Conservation (phyloP, 2,329 filamentous ascomycete species). For the Allantophomopsis lycopodina region DNA sequence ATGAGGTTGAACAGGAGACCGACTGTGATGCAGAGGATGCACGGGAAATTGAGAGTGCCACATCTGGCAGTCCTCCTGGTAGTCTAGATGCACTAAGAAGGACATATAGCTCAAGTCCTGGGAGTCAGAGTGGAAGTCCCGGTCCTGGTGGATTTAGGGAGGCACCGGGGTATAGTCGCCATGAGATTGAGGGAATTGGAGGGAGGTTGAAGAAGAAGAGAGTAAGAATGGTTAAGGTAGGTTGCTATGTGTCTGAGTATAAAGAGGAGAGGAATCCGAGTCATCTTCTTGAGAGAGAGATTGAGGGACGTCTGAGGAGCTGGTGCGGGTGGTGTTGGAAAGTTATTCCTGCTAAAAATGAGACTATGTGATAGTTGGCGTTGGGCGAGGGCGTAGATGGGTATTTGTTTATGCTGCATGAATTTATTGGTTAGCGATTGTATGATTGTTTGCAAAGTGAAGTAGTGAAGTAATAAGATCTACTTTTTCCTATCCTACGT, state of each 20-base stretch:
- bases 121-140: background rate
- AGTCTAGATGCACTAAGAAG: background rate
- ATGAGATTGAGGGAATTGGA: constrained; percentile 86
- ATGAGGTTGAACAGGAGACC: constrained; percentile 69
- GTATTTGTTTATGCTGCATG: too few species aligned
- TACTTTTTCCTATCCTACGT: too few species aligned
- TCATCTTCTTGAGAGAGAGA: constrained; percentile 56
- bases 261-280: constrained; percentile 60
- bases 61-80: background rate
- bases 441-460: too few species aligned
- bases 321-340: constrained; percentile 91
- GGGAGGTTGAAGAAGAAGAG: constrained; percentile 78
- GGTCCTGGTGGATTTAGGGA: constrained; percentile 23
- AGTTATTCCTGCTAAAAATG: constrained; percentile 40
- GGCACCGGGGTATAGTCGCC: constrained; percentile 59
- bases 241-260: constrained; percentile 74
- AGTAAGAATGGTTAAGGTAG: constrained; percentile 70
- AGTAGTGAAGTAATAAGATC: too few species aligned
- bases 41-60: constrained; percentile 9
- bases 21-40: constrained; percentile 75
- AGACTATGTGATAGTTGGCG: too few species aligned
- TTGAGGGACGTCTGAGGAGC: constrained; percentile 52
- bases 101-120: background rate
- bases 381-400: too few species aligned
- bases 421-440: too few species aligned